Percentiles rank a stretch among this genome's conserved stretches.
Conservation (phyloP, 495 filamentous ascomycete genomes). For the Daldinia caldariorum region DNA sequence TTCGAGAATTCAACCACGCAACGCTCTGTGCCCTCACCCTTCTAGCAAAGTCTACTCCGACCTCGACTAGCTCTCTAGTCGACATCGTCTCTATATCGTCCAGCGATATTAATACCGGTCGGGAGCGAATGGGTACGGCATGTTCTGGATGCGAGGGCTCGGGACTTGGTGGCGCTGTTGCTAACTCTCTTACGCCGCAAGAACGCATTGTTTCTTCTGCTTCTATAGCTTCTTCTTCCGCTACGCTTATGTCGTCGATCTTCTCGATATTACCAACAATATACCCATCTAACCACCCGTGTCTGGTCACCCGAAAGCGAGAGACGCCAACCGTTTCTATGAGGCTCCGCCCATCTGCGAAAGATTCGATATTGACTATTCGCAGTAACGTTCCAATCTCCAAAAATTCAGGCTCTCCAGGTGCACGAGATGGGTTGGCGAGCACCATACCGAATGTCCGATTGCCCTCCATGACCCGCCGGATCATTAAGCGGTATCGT, state of each 20-base stretch:
- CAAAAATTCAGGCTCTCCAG: constrained; percentile 63
- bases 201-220: constrained; percentile 62
- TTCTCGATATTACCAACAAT: constrained; percentile 75
- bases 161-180: constrained; percentile 21
- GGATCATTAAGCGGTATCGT: constrained; percentile 87
- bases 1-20: constrained; percentile 75
- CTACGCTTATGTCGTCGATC: constrained; percentile 80
- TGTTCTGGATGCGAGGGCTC: constrained; percentile 4
- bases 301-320: constrained; percentile 75
- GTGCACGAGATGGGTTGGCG: constrained; percentile 28
- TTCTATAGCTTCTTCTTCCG: constrained; percentile 81
- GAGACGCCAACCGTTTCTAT: constrained; percentile 78
- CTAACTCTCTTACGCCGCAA: constrained; percentile 30
- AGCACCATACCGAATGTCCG: constrained; percentile 86
- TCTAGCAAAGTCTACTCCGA: constrained; percentile 71
- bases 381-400: constrained; percentile 80
- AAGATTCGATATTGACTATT: constrained; percentile 74
- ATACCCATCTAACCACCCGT: constrained; percentile 77
- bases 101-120: constrained; percentile 28
- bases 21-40: constrained; percentile 72
- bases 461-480: constrained; percentile 75
- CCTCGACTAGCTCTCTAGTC: constrained; percentile 72
- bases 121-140: constrained; percentile 12
- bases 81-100: constrained; percentile 68
- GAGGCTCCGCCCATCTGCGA: constrained; percentile 82